phyloP scores from a whole-genome alignment of 1,284 basidiomycete genomes.

The Porogramme epimiltina region DNA sequence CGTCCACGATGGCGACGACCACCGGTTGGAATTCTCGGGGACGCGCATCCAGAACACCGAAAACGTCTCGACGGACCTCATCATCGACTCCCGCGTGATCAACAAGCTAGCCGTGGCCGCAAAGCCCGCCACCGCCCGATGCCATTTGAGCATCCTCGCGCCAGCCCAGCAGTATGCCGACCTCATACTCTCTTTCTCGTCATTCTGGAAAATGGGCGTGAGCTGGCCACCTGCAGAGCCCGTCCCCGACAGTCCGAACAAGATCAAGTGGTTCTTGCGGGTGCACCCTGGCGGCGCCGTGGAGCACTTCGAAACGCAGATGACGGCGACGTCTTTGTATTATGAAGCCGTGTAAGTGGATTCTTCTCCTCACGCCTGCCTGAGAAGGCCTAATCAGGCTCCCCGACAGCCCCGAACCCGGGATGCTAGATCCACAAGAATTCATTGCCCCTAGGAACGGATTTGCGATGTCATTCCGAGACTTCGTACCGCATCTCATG shows the following conservation, averaged over 20 bases:
- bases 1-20: conserved; percentile 71
- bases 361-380: neutral
- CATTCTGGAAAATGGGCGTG: conserved; percentile 68
- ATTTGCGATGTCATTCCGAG: conserved; percentile 76
- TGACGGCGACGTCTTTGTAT: conserved; percentile 74
- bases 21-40: conserved; percentile 79
- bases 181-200: conserved; percentile 65
- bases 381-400: conserved; percentile 17
- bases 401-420: conserved; percentile 62
- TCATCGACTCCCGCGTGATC: conserved; percentile 74
- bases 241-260: conserved; percentile 49
- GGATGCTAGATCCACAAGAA: conserved; percentile 70
- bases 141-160: conserved; percentile 69
- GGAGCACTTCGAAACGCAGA: conserved; percentile 79
- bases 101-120: conserved; percentile 69
- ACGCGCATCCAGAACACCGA: conserved; percentile 65
- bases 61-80: conserved; percentile 62
- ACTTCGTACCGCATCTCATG: conserved; percentile 78
- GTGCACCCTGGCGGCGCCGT: conserved; percentile 79
- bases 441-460: conserved; percentile 78
- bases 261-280: conserved; percentile 77
- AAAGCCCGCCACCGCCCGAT: conserved; percentile 73
- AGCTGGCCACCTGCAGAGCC: conserved; percentile 77
- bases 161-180: conserved; percentile 76
- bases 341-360: conserved; percentile 72